A percentile compares a stretch with the other conserved stretches of the same genome.
These are phyloP conservation scores for Waitea zeae DNA, from an alignment of 1,284 basidiomycete genomes.

Conservation along the genomic window DNA sequence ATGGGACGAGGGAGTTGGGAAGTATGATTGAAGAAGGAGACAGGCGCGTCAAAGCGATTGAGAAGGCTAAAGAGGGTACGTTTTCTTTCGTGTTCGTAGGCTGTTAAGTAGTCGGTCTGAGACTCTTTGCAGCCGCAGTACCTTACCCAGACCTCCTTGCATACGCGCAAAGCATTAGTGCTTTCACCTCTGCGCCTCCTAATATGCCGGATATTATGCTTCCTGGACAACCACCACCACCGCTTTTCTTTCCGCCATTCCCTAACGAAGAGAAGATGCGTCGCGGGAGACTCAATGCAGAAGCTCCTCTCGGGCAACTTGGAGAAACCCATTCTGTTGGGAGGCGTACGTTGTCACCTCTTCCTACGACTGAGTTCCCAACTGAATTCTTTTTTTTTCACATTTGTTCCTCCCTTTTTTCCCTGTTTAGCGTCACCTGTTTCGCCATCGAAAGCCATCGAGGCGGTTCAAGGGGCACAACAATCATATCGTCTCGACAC, in stretches of 20 bases:
- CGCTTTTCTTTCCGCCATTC: constrained; percentile 70
- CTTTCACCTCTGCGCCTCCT: constrained; percentile 71
- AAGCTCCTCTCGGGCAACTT: constrained; percentile 54
- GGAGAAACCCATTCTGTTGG: constrained; percentile 70
- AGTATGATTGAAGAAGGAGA: constrained; percentile 55
- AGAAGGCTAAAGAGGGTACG: constrained; percentile 52
- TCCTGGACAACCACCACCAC: constrained; percentile 53
- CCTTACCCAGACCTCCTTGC: constrained; percentile 53
- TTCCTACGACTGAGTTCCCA: constrained; percentile 3
- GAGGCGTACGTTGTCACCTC: constrained; percentile 28
- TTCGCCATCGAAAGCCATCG: constrained; percentile 29
- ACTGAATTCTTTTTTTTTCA: neutral
- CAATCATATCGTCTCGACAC: constrained; percentile 45
- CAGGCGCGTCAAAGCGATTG: constrained; percentile 46
- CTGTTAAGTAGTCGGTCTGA: no score
- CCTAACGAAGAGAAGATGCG: constrained; percentile 81
- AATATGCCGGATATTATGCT: constrained; percentile 57
- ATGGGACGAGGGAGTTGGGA: constrained; percentile 48
- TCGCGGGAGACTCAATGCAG: constrained; percentile 54
- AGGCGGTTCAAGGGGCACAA: constrained; percentile 25
- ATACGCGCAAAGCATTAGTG: constrained; percentile 64
- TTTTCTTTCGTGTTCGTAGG: constrained; percentile 2
- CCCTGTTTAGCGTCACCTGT: constrained; percentile 29
- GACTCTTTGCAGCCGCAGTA: neutral
- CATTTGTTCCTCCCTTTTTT: neutral